Evolutionary conservation across 768 basidiomycete species (phyloP).

Genomic region (Butyriboletus loyo): DNA sequence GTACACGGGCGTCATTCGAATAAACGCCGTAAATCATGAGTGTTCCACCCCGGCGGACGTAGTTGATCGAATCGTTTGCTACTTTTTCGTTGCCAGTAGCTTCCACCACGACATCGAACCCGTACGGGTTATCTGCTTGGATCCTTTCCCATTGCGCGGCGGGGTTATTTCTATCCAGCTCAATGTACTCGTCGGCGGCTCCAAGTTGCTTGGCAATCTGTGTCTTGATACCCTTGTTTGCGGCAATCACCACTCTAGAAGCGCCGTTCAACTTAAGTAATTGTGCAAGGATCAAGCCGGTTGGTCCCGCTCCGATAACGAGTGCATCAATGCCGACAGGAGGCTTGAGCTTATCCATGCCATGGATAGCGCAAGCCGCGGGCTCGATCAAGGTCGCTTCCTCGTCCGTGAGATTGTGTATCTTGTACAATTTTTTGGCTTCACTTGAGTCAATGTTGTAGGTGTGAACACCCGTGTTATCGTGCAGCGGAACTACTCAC

Average conservation of each 20-base stretch:
- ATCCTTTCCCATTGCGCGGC: constrained; percentile 71
- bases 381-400: constrained; percentile 85
- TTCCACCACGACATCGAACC: constrained; percentile 78
- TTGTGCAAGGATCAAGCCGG: constrained; percentile 82
- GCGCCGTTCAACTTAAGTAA: constrained; percentile 84
- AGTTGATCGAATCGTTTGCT: constrained; percentile 80
- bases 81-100: constrained; percentile 77
- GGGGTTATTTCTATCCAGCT: constrained; percentile 70
- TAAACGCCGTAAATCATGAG: constrained; percentile 87
- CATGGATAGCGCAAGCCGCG: constrained; percentile 84
- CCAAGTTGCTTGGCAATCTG: constrained; percentile 73
- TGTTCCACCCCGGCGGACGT: constrained; percentile 75
- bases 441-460: constrained; percentile 35
- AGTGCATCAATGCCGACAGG: constrained; percentile 79
- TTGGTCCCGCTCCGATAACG: constrained; percentile 81
- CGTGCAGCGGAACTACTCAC: constrained; percentile 39
- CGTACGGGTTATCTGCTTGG: constrained; percentile 73
- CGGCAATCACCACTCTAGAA: constrained; percentile 70
- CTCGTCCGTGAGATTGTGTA: constrained; percentile 78
- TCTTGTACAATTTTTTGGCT: constrained; percentile 75
- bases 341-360: constrained; percentile 77
- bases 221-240: constrained; percentile 87
- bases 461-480: background rate
- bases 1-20: constrained; percentile 71
- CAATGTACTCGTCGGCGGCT: constrained; percentile 78